Evolutionary conservation across 768 basidiomycete species (phyloP).

Genomic region (Gymnopilus dilepis): DNA sequence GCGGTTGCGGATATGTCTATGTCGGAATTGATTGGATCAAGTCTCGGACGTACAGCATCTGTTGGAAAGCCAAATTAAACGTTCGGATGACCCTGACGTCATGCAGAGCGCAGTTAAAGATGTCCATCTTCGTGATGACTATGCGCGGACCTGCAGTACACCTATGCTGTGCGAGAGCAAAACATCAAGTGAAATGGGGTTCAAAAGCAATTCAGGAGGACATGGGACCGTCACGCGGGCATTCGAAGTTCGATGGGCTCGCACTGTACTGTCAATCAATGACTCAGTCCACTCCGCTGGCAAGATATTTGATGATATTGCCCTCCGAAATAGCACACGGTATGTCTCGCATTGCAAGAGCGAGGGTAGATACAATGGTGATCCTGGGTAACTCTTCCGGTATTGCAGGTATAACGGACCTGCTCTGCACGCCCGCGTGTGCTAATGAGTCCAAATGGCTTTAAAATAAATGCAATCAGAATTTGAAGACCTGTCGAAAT

Average conservation of each 20-base stretch:
- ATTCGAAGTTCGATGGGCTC: not conserved
- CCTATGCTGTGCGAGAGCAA: not conserved
- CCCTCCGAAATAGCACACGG: not conserved
- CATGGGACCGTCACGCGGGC: not conserved
- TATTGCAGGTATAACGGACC: no score
- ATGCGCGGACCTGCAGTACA: not conserved
- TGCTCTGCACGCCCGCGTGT: not conserved
- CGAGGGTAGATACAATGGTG: not conserved
- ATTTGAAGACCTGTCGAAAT: conserved; percentile 35
- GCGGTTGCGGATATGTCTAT: not conserved
- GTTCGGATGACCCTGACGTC: not conserved
- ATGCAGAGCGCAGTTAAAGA: not conserved
- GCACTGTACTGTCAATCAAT: not conserved
- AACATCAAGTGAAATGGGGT: not conserved
- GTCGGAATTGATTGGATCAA: not conserved
- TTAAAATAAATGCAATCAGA: conserved; percentile 16
- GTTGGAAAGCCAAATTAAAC: not conserved
- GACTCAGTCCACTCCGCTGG: not conserved
- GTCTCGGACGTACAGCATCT: not conserved
- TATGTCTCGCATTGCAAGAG: not conserved
- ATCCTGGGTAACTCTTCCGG: not conserved
- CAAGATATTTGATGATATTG: not conserved
- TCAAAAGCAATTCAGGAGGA: not conserved
- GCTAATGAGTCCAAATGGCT: not conserved
- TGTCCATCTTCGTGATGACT: not conserved